Evolutionary conservation across 2,329 filamentous ascomycete species (phyloP).

Genomic region (Stemphylium beticola): DNA sequence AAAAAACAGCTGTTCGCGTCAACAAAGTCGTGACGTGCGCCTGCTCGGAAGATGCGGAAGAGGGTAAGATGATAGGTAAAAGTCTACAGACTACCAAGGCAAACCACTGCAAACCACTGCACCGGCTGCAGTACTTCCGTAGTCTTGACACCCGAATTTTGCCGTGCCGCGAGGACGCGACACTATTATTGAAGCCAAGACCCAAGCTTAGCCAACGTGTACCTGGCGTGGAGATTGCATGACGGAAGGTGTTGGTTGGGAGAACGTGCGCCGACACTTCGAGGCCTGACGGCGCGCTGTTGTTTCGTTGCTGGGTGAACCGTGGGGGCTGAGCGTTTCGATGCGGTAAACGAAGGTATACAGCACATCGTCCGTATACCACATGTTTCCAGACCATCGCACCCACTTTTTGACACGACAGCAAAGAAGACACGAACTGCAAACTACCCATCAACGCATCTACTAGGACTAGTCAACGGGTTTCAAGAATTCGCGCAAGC

Average conservation of each 20-base stretch:
- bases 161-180: background rate
- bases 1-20: background rate
- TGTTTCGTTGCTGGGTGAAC: constrained; percentile 25
- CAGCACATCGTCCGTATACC: constrained; percentile 1
- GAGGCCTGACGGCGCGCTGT: constrained; percentile 1
- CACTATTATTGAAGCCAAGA: background rate
- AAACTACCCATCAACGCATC: background rate
- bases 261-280: constrained; percentile 10
- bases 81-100: background rate
- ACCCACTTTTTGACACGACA: constrained; percentile 8
- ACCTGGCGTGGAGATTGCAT: background rate
- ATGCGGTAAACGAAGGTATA: background rate
- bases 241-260: constrained; percentile 2
- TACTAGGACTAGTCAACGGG: constrained; percentile 2
- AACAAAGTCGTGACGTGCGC: background rate
- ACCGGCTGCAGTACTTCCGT: background rate
- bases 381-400: constrained; percentile 4
- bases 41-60: constrained; percentile 7
- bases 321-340: constrained; percentile 1
- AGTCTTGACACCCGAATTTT: background rate
- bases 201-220: background rate
- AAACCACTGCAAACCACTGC: constrained; percentile 6
- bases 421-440: constrained; percentile 4
- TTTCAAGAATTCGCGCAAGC: constrained; percentile 11
- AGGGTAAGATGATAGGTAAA: background rate